Conservation (phyloP, 805 yeast genomes). For the Torulaspora maleeae region DNA sequence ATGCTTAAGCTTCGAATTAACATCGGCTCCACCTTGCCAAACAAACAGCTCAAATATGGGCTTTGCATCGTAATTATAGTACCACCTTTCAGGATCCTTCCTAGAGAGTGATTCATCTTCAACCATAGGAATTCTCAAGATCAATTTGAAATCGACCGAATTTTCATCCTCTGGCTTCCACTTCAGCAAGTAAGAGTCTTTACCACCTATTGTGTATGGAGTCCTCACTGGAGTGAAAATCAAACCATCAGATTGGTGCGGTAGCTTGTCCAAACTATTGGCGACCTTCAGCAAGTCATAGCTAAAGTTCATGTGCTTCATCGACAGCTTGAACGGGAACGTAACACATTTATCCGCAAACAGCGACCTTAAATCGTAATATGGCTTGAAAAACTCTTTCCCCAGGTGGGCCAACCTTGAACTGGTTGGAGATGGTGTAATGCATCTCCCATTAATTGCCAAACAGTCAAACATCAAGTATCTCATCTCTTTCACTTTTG, state of each 20-base stretch:
- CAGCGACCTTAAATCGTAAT: slow-evolving; percentile 57
- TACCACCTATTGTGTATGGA: slow-evolving; percentile 76
- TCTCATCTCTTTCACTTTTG: slow-evolving; percentile 59
- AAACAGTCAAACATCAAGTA: slow-evolving; percentile 89
- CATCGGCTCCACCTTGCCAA: slow-evolving; percentile 64
- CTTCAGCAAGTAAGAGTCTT: slow-evolving; percentile 78
- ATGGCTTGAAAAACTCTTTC: slow-evolving; percentile 77
- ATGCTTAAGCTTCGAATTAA: slow-evolving; percentile 27
- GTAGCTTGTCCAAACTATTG: slow-evolving; percentile 61
- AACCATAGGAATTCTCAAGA: slow-evolving; percentile 39
- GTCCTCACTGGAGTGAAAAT: slow-evolving; percentile 88
- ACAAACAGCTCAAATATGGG: slow-evolving; percentile 66
- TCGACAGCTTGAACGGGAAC: slow-evolving; percentile 80
- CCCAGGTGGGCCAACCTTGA: slow-evolving; percentile 85
- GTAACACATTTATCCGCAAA: slow-evolving; percentile 69
- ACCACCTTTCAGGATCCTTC: slow-evolving; percentile 64
- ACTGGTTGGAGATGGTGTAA: slow-evolving; percentile 66
- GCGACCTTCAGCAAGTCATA: slow-evolving; percentile 75
- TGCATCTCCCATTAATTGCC: slow-evolving; percentile 69
- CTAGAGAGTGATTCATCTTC: slow-evolving; percentile 37
- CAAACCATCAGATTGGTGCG: slow-evolving; percentile 90
- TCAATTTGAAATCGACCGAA: slow-evolving; percentile 79
- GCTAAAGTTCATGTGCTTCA: slow-evolving; percentile 84
- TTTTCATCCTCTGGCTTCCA: slow-evolving; percentile 98
- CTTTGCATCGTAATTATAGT: slow-evolving; percentile 73